These are phyloP conservation scores for Cladosporium sp. DNA, from an alignment of 2,329 filamentous ascomycete genomes.

Conservation along the genomic window DNA sequence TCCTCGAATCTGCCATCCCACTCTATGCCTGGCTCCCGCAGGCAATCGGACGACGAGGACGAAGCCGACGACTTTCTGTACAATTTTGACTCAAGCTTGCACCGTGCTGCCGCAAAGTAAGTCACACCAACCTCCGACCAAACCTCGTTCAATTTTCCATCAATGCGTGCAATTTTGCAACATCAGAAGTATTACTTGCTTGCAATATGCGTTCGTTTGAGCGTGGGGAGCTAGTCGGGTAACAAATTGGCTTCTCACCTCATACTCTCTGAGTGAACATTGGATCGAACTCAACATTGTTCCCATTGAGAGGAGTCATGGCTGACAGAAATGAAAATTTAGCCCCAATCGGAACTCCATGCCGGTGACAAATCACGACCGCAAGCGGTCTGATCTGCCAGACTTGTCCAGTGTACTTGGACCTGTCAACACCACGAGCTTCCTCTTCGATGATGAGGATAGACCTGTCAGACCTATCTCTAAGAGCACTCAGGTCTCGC, in stretches of 20 bases:
- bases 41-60: constrained; percentile 83
- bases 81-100: constrained; percentile 62
- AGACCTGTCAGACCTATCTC: constrained; percentile 38
- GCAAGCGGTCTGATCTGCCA: constrained; percentile 56
- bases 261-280: too few species aligned
- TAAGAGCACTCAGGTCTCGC: constrained; percentile 41
- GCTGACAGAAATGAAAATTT: too few species aligned
- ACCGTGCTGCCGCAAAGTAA: constrained; percentile 74
- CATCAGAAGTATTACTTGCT: too few species aligned
- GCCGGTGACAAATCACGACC: constrained; percentile 72
- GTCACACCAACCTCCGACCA: too few species aligned
- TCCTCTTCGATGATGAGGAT: constrained; percentile 72
- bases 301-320: too few species aligned
- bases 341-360: constrained; percentile 91
- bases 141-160: too few species aligned
- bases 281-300: too few species aligned
- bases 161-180: too few species aligned
- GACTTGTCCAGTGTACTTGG: constrained; percentile 57
- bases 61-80: constrained; percentile 63
- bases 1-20: constrained; percentile 66
- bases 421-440: constrained; percentile 78
- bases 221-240: too few species aligned
- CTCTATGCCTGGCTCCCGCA: constrained; percentile 79
- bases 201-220: too few species aligned
- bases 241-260: too few species aligned